Base-by-base conservation (phyloP, 495 filamentous ascomycete species). In the Pseudoneurospora amorphoporcata region DNA sequence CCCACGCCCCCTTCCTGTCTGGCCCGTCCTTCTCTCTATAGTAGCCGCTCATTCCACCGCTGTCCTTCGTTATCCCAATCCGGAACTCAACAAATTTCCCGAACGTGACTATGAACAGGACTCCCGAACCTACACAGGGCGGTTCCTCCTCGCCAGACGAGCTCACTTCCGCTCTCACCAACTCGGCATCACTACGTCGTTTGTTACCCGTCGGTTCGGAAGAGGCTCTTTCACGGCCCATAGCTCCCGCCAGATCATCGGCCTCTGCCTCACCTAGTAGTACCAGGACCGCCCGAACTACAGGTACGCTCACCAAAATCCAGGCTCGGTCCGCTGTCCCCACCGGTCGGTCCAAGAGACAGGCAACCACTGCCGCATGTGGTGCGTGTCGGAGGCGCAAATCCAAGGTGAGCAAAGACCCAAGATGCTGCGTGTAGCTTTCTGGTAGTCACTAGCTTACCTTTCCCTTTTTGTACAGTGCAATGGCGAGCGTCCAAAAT, bases 321-420 rank as follows among this genome's bases (percentile, higher is more conserved):
- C 53, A 65, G 16, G 53, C 17, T 23, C 40, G 32, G 37, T 69
- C 58, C 71, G 53, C 41, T 41, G 47, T 40, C n/a, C 38, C 70
- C 19, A n/a, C 73, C 35, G 29, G 39, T 58, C 68, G 72, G 6
- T 69, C 70, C 40, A 77, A 74, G 75, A 82, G 83, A 61, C 85
- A 86, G 42, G 83, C 87, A 3, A 86, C 77, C 8, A 76, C 85
- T 4, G 84, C 84, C 4, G 87, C 87, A 1, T 88, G 87, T 70
- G 81, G 87, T 38, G 83, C 86, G 1, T 88, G 87, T 74, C 79
- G 87, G 40, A 87, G 81, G 72, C 81, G 87, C 53, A 88, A 88
- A 71, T 87, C 85, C 40, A 88, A 87, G 82, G 87, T 86, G 72
- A 6, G 80, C 69, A 14, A 39, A 42, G 17, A 32, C 41, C 10